Percentiles rank a stretch among this genome's conserved stretches.
phyloP scores from a whole-genome alignment of 228 moss, liverwort and hornwort genomes.

The Sphagnum magellanicum region DNA sequence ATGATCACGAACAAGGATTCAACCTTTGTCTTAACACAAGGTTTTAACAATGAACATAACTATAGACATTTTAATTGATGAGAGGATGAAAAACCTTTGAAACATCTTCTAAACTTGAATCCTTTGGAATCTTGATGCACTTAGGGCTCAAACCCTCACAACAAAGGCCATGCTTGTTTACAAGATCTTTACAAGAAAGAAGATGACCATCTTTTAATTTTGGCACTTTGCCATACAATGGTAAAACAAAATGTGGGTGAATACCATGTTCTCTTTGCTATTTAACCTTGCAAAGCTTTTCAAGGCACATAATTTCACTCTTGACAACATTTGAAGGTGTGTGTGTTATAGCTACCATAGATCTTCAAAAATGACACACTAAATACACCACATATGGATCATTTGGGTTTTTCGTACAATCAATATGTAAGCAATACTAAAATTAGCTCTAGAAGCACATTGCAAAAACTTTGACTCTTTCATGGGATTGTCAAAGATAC shows the following conservation, averaged over 20 bases:
- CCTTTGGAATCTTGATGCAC: not conserved
- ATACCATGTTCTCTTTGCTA: not conserved
- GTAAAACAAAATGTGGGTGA: not conserved
- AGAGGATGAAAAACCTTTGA: not conserved
- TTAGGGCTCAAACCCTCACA: not conserved
- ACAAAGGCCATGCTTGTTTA: not conserved
- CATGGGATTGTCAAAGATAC: no score
- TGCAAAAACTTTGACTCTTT: no score
- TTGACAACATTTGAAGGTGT: no score
- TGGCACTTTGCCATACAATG: not conserved
- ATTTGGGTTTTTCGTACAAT: no score
- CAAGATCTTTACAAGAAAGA: not conserved
- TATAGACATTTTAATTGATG: not conserved
- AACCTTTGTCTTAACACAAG: not conserved
- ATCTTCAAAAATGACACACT: no score
- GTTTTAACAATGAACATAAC: not conserved
- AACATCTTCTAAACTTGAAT: not conserved
- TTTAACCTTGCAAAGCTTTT: no score
- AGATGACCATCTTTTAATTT: not conserved
- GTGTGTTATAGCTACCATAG: no score
- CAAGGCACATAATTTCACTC: no score
- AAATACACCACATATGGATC: no score
- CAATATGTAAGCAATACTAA: no score
- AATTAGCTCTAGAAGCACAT: no score
- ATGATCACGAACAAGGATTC: not conserved